Base-by-base conservation (phyloP, 805 yeast species). In the Schwanniomyces sp. region DNA sequence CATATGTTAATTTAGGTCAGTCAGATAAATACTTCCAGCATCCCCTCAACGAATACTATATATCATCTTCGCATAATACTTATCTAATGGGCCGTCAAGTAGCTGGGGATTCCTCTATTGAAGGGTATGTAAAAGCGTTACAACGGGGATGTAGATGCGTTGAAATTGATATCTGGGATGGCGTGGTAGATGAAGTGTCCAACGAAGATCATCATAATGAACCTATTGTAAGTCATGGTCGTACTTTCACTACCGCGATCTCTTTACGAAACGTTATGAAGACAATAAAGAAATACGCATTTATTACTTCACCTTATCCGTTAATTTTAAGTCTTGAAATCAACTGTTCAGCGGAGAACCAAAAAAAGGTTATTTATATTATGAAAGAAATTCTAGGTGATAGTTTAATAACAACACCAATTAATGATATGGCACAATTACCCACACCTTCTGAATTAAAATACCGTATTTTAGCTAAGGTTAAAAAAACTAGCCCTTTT, bases 151-250 rank as follows among this genome's bases (percentile, higher is more conserved):
- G 98, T 58, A 75, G 97, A 40, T 91, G 97, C 52, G 75, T 94
- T n/a, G 99, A 94, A 60, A 82, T 94, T 36, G 99, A 94, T 64
- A 75, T 94, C 17, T 94, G 99, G 99, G 96, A 92, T 69, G 73
- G 73, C 11, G 50, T 47, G 11, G 88, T 85, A 18, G 41, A 42
- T 7, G 64, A 51, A n/a, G 61, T 68, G 4, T 50, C 44, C 7
- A 41, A 46, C 26, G 46, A 39, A 26, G 32, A 16, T 9, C 42
- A 52, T 10, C 66, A 61, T 11, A 65, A 68, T 10, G 91, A 86
- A 0, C 99, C 99, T 0, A 80, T 88, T 0, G 97, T 94, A 0
- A 86, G 87, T 26, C 99, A 94, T 65, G 99, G 99, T 0, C 70
- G 85, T 42, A 82, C 96, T 0, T 80, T 94, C 52, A 89, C 98